phyloP scores from a whole-genome alignment of 1,139 yeast species.

The Candida anutae region DNA sequence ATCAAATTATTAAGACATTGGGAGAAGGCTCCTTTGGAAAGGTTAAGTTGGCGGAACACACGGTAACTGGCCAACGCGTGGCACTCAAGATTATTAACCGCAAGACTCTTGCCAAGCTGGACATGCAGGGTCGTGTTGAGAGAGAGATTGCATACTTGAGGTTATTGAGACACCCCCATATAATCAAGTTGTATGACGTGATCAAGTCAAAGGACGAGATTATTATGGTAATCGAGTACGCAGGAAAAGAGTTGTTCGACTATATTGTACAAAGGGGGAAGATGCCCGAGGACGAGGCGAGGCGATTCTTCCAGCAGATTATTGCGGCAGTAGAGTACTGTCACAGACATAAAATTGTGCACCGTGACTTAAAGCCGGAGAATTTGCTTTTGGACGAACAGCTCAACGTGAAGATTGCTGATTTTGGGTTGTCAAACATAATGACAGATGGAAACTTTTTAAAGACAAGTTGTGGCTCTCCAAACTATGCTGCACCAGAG shows the following conservation, averaged over 20 bases:
- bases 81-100: slow-evolving; percentile 92
- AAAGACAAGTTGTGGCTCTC: slow-evolving; percentile 95
- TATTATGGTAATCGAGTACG: slow-evolving; percentile 95
- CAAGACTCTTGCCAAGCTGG: slow-evolving; percentile 88
- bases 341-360: slow-evolving; percentile 96
- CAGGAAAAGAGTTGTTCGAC: slow-evolving; percentile 93
- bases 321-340: slow-evolving; percentile 98
- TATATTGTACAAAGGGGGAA: slow-evolving; percentile 93
- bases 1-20: slow-evolving; percentile 86
- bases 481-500: slow-evolving; percentile 98
- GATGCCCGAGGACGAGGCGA: slow-evolving; percentile 90
- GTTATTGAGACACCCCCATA: slow-evolving; percentile 90
- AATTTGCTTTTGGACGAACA: slow-evolving; percentile 86
- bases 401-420: slow-evolving; percentile 91
- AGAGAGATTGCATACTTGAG: slow-evolving; percentile 89
- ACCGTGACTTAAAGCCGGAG: slow-evolving; percentile 93
- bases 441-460: slow-evolving; percentile 98
- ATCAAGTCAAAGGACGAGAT: slow-evolving; percentile 94
- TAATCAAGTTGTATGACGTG: slow-evolving; percentile 91
- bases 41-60: slow-evolving; percentile 90
- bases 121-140: slow-evolving; percentile 96
- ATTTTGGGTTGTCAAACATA: slow-evolving; percentile 89
- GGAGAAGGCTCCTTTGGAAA: slow-evolving; percentile 99
- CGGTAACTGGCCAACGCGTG: slow-evolving; percentile 87
- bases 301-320: slow-evolving; percentile 94